phyloP scores from a whole-genome alignment of 2,329 filamentous ascomycete genomes.

The Fusarium sp. region DNA sequence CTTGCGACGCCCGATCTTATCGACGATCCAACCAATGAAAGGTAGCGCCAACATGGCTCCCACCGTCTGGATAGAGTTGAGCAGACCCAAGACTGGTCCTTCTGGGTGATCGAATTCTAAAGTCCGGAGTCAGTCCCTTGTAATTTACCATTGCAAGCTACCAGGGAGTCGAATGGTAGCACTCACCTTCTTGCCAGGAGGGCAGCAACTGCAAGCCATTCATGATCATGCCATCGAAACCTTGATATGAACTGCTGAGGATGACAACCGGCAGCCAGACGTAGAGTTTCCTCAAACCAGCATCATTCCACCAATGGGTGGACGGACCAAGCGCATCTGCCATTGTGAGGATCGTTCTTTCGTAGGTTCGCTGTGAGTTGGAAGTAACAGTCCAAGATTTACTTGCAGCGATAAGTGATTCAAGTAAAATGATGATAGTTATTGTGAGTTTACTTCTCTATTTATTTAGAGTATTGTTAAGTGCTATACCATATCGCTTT shows the following conservation, averaged over 20 bases:
- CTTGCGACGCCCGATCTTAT: neutral
- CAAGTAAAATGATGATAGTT: accelerated
- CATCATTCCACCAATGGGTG: neutral
- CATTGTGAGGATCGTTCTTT: neutral
- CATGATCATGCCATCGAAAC: neutral
- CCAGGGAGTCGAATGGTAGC: too few relatives aligned
- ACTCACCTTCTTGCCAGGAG: neutral
- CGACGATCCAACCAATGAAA: neutral
- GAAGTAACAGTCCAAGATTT: too few relatives aligned
- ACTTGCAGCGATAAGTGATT: accelerated
- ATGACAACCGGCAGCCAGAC: neutral
- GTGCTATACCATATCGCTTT: neutral
- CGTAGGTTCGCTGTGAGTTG: neutral
- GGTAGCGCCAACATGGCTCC: neutral
- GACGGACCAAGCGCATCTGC: neutral
- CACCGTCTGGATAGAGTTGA: neutral
- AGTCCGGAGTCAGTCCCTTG: neutral
- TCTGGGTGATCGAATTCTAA: neutral
- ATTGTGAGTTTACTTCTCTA: neutral
- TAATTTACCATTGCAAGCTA: too few relatives aligned
- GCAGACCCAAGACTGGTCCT: neutral
- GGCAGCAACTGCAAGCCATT: neutral
- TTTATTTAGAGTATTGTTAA: neutral
- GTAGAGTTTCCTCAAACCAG: neutral
- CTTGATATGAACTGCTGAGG: neutral